Conservation (phyloP, 495 filamentous ascomycete species). For the Niebla homalea region DNA sequence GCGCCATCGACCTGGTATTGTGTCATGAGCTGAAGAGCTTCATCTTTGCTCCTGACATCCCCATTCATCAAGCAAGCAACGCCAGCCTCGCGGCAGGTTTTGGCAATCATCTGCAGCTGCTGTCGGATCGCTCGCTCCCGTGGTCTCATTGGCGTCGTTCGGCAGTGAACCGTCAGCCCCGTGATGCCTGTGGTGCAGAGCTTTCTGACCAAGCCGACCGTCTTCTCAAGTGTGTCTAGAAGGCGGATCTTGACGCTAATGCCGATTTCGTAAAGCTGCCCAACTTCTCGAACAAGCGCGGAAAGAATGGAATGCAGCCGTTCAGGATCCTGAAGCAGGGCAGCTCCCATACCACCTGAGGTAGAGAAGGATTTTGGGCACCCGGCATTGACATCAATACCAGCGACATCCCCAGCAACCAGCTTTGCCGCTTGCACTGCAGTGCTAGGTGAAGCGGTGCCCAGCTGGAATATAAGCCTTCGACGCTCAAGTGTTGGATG, state of each 20-base stretch:
- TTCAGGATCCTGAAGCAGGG: conserved; percentile 70
- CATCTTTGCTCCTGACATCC: conserved; percentile 58
- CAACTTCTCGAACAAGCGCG: conserved; percentile 66
- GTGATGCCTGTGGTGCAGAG: conserved; percentile 79
- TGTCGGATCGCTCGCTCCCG: conserved; percentile 74
- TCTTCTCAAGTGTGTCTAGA: conserved; percentile 59
- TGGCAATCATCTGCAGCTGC: conserved; percentile 66
- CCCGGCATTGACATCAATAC: conserved; percentile 93
- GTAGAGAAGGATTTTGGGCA: conserved; percentile 96
- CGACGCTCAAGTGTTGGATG: conserved; percentile 60
- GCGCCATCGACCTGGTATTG: conserved; percentile 81
- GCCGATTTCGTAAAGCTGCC: conserved; percentile 62
- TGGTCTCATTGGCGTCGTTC: conserved; percentile 90
- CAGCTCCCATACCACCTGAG: conserved; percentile 86
- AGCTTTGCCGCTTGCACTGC: conserved; percentile 74
- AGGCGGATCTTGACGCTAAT: conserved; percentile 93
- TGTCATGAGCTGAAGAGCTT: conserved; percentile 51
- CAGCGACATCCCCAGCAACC: conserved; percentile 73
- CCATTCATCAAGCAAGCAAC: conserved; percentile 93
- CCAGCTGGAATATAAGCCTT: conserved; percentile 78
- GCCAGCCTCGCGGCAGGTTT: conserved; percentile 64
- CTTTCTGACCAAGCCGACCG: conserved; percentile 56
- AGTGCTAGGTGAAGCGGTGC: conserved; percentile 63
- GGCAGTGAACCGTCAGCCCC: conserved; percentile 85
- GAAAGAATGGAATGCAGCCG: conserved; percentile 67